phyloP scores from a whole-genome alignment of 2,329 filamentous ascomycete species.

The Paecilomyces fulvus region DNA sequence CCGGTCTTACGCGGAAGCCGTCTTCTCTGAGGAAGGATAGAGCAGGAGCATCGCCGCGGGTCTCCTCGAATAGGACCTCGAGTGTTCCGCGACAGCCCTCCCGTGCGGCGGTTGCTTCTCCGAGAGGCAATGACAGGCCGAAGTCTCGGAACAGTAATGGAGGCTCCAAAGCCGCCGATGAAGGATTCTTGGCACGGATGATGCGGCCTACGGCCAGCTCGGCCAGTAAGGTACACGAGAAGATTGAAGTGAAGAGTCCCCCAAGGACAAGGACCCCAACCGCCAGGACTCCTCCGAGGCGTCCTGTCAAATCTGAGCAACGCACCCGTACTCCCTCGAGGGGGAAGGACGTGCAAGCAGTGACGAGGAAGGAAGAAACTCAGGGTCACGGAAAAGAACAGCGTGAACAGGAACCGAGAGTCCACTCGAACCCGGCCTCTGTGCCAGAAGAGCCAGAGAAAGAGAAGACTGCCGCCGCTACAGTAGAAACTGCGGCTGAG shows the following conservation, averaged over 20 bases:
- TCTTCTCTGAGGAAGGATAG: conserved; percentile 22
- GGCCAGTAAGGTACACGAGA: conserved; percentile 41
- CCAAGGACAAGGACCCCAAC: conserved; percentile 16
- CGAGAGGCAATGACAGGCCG: conserved; percentile 24
- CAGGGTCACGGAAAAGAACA: conserved; percentile 6
- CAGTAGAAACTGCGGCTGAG: background rate
- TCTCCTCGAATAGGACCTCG: conserved; percentile 13
- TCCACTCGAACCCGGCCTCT: background rate
- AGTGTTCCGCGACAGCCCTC: conserved; percentile 23
- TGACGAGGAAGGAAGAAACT: conserved; percentile 11
- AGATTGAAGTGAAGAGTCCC: conserved; percentile 33
- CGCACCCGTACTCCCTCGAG: conserved; percentile 7
- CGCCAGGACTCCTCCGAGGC: conserved; percentile 13
- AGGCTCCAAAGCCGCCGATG: conserved; percentile 31
- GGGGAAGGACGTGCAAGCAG: conserved; percentile 11
- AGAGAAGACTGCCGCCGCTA: background rate
- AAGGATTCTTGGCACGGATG: conserved; percentile 43
- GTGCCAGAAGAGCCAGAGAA: conserved; percentile 3
- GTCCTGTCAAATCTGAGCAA: conserved; percentile 15
- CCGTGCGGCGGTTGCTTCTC: conserved; percentile 20
- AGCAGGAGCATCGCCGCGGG: conserved; percentile 13
- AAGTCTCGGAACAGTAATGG: conserved; percentile 33
- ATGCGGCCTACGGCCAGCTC: conserved; percentile 45
- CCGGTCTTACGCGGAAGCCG: conserved; percentile 27
- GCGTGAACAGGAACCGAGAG: background rate